Evolutionary conservation across 768 basidiomycete species (phyloP).

Genomic region (Collybia sp.): DNA sequence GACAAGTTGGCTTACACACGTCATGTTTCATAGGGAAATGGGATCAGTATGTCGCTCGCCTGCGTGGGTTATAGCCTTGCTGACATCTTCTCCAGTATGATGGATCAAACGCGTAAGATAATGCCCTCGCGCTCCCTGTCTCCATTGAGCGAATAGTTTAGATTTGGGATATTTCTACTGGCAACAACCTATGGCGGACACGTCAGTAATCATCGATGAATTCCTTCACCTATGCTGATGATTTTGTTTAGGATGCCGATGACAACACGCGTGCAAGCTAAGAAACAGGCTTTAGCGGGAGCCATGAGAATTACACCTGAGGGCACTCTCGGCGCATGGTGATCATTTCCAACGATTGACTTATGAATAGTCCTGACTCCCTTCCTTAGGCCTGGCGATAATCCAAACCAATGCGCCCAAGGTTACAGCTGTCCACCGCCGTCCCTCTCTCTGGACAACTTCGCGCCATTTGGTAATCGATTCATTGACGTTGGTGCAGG

Average conservation of each 20-base stretch:
- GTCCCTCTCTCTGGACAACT: slow-evolving; percentile 50
- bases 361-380: not conserved
- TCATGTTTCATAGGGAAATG: slow-evolving; percentile 43
- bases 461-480: slow-evolving; percentile 43
- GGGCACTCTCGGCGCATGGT: slow-evolving; percentile 59
- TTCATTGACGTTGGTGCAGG: slow-evolving; percentile 63
- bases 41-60: slow-evolving; percentile 42
- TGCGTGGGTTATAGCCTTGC: no score
- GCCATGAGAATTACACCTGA: slow-evolving; percentile 62
- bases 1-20: no score
- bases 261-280: slow-evolving; percentile 45
- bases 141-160: slow-evolving; percentile 8
- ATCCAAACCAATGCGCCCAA: slow-evolving; percentile 48
- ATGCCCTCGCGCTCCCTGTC: not conserved
- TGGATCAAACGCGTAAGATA: slow-evolving; percentile 60
- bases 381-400: slow-evolving; percentile 57
- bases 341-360: slow-evolving; percentile 2
- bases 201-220: slow-evolving; percentile 24
- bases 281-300: slow-evolving; percentile 56
- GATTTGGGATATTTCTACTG: slow-evolving; percentile 63
- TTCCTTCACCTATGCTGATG: not conserved
- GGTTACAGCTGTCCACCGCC: slow-evolving; percentile 47
- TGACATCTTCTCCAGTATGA: slow-evolving; percentile 38
- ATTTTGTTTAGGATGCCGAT: slow-evolving; percentile 39
- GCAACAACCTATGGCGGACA: slow-evolving; percentile 68